Base-by-base conservation (phyloP, 495 filamentous ascomycete species). In the Xylaria sp. region DNA sequence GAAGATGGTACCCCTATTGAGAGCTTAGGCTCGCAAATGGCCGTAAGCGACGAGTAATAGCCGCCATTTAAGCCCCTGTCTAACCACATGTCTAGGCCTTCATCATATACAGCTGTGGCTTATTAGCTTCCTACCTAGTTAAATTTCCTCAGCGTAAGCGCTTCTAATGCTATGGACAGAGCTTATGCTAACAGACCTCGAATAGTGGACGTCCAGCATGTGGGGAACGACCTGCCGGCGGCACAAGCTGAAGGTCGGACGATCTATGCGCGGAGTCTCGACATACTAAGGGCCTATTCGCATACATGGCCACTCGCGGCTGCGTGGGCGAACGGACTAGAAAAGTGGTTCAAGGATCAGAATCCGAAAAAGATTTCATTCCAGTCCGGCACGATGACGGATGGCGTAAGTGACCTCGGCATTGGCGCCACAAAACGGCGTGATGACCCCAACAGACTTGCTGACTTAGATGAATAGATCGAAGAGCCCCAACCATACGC, bases 1-100 rank as follows among this genome's bases (percentile, higher is more conserved):
- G 72, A 77, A 37, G 78, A 83, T 8, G 75, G 80, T 11, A 73
- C 80, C 2, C 76, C 74, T 14, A 79, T 83, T 21, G 83, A 83
- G 41, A 81, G 84, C 17, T 79, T 82, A 48, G 85, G 85, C 15
- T 84, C 84, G 21, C 85, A 86, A 73, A 85, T 87, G 80, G 83
- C 82, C 40, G 83, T 84, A 73, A 77, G 83, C 73, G 40, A 37
- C 44, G 1, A 29, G 29, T 41, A 24, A 17, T 29, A 0, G 17
- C 21, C 24, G 5, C 3, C 37, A 35, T 15, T 21, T 17, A 8
- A 8, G n/a, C 37, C 24, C 9, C 19, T 59, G 9, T 35, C 58
- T 62, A 14, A 62, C 33, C 40, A 21, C 14, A n/a, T 14, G 2
- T 62, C 24, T 52, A 75, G 75, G 81, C 83, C 0, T 87, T 87